Evolutionary conservation across 495 filamentous ascomycete genomes (phyloP).

Genomic region (Friedmanniomyces endolithicus): DNA sequence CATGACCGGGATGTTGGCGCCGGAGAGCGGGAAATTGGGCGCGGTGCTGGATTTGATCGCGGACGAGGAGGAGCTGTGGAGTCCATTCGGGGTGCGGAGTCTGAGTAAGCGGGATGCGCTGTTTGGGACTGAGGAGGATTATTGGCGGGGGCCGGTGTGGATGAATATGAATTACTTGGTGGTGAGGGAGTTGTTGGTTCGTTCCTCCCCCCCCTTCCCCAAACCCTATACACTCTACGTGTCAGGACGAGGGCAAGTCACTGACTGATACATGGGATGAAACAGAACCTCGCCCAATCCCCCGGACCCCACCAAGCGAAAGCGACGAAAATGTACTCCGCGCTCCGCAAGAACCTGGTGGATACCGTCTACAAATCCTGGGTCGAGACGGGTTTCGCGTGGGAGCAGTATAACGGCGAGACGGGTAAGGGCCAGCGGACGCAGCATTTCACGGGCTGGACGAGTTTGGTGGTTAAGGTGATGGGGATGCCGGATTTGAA

Average conservation of each 20-base stretch:
- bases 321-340: conserved; percentile 61
- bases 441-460: conserved; percentile 98
- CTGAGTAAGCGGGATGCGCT: conserved; percentile 70
- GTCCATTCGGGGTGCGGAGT: conserved; percentile 70
- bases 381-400: conserved; percentile 88
- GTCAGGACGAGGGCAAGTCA: no score
- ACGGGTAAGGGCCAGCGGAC: conserved; percentile 86
- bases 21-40: conserved; percentile 60
- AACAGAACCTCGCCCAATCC: conserved; percentile 41
- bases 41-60: conserved; percentile 62
- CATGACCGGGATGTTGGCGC: conserved; percentile 61
- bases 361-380: conserved; percentile 79
- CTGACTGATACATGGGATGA: not conserved
- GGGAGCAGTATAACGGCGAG: conserved; percentile 97
- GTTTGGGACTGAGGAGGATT: conserved; percentile 87
- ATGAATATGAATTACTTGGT: conserved; percentile 95
- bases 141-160: conserved; percentile 94
- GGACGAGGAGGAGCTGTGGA: conserved; percentile 79
- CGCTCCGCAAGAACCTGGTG: conserved; percentile 71
- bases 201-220: conserved; percentile 25
- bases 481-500: conserved; percentile 62
- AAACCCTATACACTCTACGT: no score
- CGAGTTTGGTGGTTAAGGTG: conserved; percentile 91
- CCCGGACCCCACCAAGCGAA: conserved; percentile 56
- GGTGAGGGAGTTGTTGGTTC: conserved; percentile 68